Base-by-base conservation (phyloP, 768 basidiomycete species). In the Tricholoma hemisulphureum region DNA sequence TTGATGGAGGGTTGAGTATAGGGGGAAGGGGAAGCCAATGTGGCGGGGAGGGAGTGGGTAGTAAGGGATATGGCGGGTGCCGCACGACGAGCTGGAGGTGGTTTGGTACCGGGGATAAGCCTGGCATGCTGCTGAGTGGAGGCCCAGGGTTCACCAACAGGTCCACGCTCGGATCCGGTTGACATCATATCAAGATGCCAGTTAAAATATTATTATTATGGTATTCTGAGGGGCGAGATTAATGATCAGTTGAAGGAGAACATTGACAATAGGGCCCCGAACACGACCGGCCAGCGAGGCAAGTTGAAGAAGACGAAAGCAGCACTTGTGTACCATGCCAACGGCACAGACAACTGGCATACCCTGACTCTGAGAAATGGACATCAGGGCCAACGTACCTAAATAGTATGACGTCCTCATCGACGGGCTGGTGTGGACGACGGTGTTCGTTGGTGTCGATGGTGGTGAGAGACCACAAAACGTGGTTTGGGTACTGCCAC, bases 1-100 rank as follows among this genome's bases (percentile, higher is more conserved):
- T 56, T 55, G 45, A 64, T 31, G 48, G n/a, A n/a, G n/a, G 18
- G 46, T 41, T 64, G 77, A 76, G 67, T 66, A 71, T 58, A 76
- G 61, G 80, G 78, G 69, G 78, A 75, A 29, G 75, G 71, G 58
- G 73, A 70, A 45, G 77, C 77, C 67, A 72, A 71, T 53, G 69
- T 65, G 58, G 80, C 77, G 63, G 69, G 69, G 64, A 75, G 70
- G 58, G 71, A 62, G 54, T 73, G 71, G 63, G 77, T 68, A 66
- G 70, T 70, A 67, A 69, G 71, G 67, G 63, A 45, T 32, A 65
- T 70, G 70, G 58, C 67, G 67, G 67, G 67, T 56, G 53, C 57
- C 57, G 61, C 62, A 49, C 62, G 52, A 26, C 21, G 26, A 23
- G 32, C 49, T 45, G 55, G 57, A 59, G 43, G 45, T 29, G 55